Percentiles rank a stretch among this genome's conserved stretches.
phyloP scores from a whole-genome alignment of 2,329 filamentous ascomycete genomes.

The Dendrostoma leiphaemia region DNA sequence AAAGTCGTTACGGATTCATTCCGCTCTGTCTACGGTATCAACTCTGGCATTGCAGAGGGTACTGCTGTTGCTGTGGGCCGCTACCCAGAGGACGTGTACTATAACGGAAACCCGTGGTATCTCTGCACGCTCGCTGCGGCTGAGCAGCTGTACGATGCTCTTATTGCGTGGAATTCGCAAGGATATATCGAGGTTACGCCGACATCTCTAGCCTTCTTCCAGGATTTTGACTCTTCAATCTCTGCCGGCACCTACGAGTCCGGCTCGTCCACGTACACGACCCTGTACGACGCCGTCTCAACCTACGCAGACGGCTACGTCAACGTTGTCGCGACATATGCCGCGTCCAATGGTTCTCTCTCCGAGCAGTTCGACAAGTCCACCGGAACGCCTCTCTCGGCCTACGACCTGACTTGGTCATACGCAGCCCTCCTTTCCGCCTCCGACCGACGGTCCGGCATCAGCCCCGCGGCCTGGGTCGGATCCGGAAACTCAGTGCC shows the following conservation, averaged over 20 bases:
- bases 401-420: slow-evolving; percentile 69
- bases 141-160: slow-evolving; percentile 75
- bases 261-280: slow-evolving; percentile 44
- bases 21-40: slow-evolving; percentile 67
- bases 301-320: slow-evolving; percentile 62
- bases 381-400: slow-evolving; percentile 56
- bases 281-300: slow-evolving; percentile 55
- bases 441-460: slow-evolving; percentile 52
- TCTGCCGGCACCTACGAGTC: slow-evolving; percentile 61
- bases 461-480: slow-evolving; percentile 58
- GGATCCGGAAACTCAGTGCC: slow-evolving; percentile 47
- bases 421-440: slow-evolving; percentile 69
- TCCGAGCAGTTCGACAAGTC: slow-evolving; percentile 64
- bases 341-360: slow-evolving; percentile 59
- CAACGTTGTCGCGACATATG: slow-evolving; percentile 61
- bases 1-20: slow-evolving; percentile 76
- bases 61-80: slow-evolving; percentile 62
- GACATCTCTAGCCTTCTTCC: slow-evolving; percentile 70
- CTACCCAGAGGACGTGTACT: slow-evolving; percentile 73
- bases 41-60: slow-evolving; percentile 60
- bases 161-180: slow-evolving; percentile 66
- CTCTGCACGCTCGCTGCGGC: slow-evolving; percentile 73
- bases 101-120: slow-evolving; percentile 80
- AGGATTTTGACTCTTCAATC: slow-evolving; percentile 57
- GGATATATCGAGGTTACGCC: slow-evolving; percentile 64